A percentile compares a stretch with the other conserved stretches of the same genome.
Conservation (phyloP, 768 basidiomycete species). For the Pleurotus ostreatus region DNA sequence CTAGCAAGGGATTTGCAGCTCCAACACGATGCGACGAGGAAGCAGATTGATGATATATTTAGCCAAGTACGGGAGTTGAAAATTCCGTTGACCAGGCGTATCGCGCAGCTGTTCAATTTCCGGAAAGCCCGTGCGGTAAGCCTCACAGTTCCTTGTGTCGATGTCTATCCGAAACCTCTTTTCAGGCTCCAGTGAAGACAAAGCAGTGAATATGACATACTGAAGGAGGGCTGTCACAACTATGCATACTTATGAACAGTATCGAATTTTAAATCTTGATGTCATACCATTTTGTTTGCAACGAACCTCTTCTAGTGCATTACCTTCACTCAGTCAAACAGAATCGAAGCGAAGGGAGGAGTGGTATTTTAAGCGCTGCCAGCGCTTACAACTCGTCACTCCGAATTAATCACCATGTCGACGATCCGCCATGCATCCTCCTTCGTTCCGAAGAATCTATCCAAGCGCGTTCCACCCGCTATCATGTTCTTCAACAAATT, state of each 20-base stretch:
- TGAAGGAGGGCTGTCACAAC: not conserved
- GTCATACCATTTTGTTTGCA: not conserved
- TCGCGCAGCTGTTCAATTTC: conserved; percentile 5
- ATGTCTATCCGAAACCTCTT: not conserved
- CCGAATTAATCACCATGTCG: conserved; percentile 8
- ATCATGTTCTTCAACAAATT: conserved; percentile 26
- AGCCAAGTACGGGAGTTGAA: conserved; percentile 9
- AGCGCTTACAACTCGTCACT: too few relatives aligned
- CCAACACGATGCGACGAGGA: conserved; percentile 1
- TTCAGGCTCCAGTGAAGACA: not conserved
- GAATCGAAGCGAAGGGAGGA: too few relatives aligned
- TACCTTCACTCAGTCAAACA: too few relatives aligned
- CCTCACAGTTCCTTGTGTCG: not conserved
- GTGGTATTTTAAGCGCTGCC: not conserved
- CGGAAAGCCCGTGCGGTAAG: not conserved
- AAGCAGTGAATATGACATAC: not conserved
- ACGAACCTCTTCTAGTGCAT: too few relatives aligned
- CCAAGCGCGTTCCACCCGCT: conserved; percentile 19
- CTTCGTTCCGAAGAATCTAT: conserved; percentile 17
- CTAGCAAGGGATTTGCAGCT: not conserved
- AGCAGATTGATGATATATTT: conserved; percentile 4
- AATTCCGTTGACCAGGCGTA: conserved; percentile 4
- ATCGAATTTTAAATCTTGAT: not conserved
- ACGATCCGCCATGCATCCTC: conserved; percentile 25
- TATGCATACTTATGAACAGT: not conserved